Percentiles rank a stretch among this genome's conserved stretches.
Conservation (phyloP, 441 rosid genomes). For the Adansonia gregorii region DNA sequence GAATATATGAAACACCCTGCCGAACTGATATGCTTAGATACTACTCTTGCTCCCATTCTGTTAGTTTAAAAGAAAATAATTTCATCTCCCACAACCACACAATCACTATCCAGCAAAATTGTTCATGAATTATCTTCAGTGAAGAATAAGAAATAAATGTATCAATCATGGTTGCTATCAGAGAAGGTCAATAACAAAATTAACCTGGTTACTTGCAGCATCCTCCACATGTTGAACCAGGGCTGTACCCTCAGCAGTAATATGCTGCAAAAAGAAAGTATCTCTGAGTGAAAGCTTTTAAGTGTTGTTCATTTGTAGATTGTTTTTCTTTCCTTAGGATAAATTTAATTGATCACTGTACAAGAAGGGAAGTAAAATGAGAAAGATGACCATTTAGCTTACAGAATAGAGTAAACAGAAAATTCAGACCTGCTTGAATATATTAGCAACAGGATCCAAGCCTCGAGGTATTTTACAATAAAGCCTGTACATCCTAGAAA, state of each 20-base stretch:
- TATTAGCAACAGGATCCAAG: conserved; percentile 76
- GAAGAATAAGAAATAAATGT: background rate
- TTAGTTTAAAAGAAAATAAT: conserved; percentile 4
- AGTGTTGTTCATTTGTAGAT: background rate
- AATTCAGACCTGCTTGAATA: conserved; percentile 77
- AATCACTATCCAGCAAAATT: conserved; percentile 9
- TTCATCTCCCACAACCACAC: conserved; percentile 7
- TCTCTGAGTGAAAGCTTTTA: conserved; percentile 3
- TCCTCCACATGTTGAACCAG: conserved; percentile 95
- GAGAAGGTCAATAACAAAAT: conserved; percentile 14
- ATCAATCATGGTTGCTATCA: background rate
- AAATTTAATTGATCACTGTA: background rate
- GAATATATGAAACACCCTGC: background rate
- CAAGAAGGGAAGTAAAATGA: background rate
- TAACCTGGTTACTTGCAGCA: conserved; percentile 77
- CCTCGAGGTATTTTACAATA: conserved; percentile 70
- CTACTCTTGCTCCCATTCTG: background rate
- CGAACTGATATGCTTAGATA: background rate
- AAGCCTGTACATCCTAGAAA: conserved; percentile 95
- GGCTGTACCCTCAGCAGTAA: conserved; percentile 78
- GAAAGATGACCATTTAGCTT: background rate
- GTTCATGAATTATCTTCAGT: background rate
- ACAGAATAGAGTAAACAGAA: conserved; percentile 14
- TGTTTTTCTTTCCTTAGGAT: background rate
- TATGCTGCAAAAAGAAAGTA: conserved; percentile 57